Conservation (phyloP, 1,284 basidiomycete genomes). For the Heterobasidion irregulare region DNA sequence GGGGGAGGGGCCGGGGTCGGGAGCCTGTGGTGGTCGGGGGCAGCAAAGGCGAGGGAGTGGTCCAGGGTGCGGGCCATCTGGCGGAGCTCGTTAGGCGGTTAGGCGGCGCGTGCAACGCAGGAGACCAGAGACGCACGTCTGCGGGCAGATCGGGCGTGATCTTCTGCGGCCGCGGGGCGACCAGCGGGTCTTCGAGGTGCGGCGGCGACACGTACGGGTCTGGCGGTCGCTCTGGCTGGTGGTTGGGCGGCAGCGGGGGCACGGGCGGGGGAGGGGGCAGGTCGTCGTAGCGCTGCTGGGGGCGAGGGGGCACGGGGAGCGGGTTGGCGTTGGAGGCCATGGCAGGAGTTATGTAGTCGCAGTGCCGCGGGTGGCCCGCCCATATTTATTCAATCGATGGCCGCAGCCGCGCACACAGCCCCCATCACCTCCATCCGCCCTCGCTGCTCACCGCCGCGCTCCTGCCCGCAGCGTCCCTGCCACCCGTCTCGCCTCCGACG, state of each 20-base stretch:
- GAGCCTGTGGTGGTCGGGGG: conserved; percentile 12
- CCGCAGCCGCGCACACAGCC: too few species aligned
- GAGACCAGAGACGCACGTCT: conserved; percentile 36
- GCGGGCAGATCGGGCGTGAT: conserved; percentile 53
- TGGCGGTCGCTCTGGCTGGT: background rate
- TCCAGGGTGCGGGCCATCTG: conserved; percentile 10
- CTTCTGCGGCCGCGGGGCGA: conserved; percentile 61
- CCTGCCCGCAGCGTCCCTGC: too few species aligned
- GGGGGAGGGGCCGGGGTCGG: conserved; percentile 35
- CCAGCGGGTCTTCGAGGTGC: conserved; percentile 51
- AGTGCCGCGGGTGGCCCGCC: too few species aligned
- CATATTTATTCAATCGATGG: too few species aligned
- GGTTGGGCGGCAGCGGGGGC: conserved; percentile 2
- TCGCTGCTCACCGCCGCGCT: too few species aligned
- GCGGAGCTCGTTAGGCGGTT: too few species aligned
- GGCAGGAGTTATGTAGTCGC: too few species aligned
- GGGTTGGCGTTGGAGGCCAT: background rate
- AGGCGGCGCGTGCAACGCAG: background rate
- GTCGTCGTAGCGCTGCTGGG: background rate
- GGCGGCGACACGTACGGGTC: conserved; percentile 21
- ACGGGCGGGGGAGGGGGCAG: background rate
- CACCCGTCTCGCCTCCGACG: too few species aligned
- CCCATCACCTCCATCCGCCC: too few species aligned
- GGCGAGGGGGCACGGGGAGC: background rate
- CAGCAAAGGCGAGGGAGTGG: conserved; percentile 14